phyloP scores from a whole-genome alignment of 192 early-diverging fungal genomes.

The Entomortierella parvispora region DNA sequence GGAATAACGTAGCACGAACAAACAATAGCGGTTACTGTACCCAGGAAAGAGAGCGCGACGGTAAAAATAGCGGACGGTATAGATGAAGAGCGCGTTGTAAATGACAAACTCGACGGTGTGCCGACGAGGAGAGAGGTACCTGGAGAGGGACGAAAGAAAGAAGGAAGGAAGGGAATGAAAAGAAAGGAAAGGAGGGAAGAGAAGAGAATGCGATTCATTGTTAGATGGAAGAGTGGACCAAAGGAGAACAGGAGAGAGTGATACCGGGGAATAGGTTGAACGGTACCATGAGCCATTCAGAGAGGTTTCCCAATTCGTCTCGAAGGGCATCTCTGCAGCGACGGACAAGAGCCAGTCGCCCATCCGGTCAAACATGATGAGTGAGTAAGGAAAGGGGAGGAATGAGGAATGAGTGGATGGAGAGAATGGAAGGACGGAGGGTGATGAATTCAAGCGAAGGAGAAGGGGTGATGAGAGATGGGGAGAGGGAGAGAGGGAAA shows the following conservation, averaged over 20 bases:
- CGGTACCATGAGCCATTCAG: conserved; percentile 59
- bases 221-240: background rate
- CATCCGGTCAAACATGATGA: conserved; percentile 38
- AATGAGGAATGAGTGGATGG: background rate
- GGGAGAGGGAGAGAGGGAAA: background rate
- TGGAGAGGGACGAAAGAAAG: background rate
- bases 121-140: conserved; percentile 63
- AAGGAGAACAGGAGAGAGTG: too few species aligned
- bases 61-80: conserved; percentile 50
- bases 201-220: background rate
- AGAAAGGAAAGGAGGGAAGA: background rate
- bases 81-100: conserved; percentile 36
- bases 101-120: conserved; percentile 59
- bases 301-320: conserved; percentile 61
- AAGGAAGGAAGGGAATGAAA: background rate
- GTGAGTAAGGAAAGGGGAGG: background rate
- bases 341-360: conserved; percentile 46
- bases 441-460: background rate
- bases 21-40: conserved; percentile 17
- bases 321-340: conserved; percentile 56
- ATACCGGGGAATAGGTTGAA: too few species aligned
- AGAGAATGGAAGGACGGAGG: background rate
- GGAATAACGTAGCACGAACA: background rate
- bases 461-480: background rate
- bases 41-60: conserved; percentile 43